Base-by-base conservation (phyloP, 805 yeast species). In the Metschnikowia peoriensis region DNA sequence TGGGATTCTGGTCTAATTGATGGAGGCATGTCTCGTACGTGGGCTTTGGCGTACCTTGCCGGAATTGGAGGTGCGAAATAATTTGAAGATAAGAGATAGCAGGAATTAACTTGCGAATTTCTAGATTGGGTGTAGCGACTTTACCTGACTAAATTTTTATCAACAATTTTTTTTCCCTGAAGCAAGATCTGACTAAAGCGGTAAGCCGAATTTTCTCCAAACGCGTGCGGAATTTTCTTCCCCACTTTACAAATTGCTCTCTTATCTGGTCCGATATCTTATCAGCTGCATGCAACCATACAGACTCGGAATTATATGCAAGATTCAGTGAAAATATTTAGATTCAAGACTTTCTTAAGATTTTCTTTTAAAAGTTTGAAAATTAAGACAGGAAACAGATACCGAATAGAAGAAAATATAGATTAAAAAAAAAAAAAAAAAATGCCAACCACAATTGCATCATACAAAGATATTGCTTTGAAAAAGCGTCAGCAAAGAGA, bases 11-110 rank as follows among this genome's bases (percentile, higher is more conserved):
- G 66, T 4, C 79, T 77, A 57, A 79, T 92, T 45, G 97, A 92
- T 62, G 81, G 82, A 52, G 97, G 97, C 2, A 93, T 90, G 77
- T 84, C 93, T 28, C 72, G 84, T 56, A 86, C 97, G 0, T 91
- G 97, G 96, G 85, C 92, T 11, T 73, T 91, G 56, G 84, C 96
- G 0, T 88, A 81, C 58, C 77, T 89, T 44, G 96, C 81, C 7
- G 85, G 80, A 17, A 66, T 74, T 47, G 75, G 73, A 6, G 63
- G 50, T 14, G 59, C 62, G 7, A 38, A 50, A 16, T 55, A 17
- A 40, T 44, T 38, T 38, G 15, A 4, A 38, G n/a, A 38, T 38
- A 35, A 35, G 35, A 32, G 35, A 10, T 28, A 38, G 12, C 42
- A 17, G 28, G 42, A 32, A 12, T 32, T 22, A 22, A 22, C 22